A percentile compares a stretch with the other conserved stretches of the same genome.
These are phyloP conservation scores for Saccharum spontaneum DNA, from an alignment of 176 grass and related monocot genomes.

Conservation along the genomic window DNA sequence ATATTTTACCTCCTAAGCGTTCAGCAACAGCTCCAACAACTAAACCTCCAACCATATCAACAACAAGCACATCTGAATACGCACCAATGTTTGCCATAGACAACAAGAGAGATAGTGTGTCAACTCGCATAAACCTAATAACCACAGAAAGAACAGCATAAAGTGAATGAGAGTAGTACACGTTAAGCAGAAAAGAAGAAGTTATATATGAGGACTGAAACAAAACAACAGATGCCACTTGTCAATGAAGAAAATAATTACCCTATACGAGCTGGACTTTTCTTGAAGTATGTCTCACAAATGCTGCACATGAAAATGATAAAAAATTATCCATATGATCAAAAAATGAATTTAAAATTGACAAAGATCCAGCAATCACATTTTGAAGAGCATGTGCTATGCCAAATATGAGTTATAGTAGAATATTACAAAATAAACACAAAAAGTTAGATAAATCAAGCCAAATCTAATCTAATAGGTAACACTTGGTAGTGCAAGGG, in stretches of 20 bases:
- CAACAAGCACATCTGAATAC: slow-evolving; percentile 78
- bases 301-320: slow-evolving; percentile 59
- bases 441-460: neutral
- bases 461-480: neutral
- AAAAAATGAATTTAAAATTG: no score
- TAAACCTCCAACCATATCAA: slow-evolving; percentile 94
- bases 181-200: neutral
- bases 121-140: slow-evolving; percentile 90
- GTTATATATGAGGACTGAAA: slow-evolving; percentile 7
- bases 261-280: slow-evolving; percentile 82
- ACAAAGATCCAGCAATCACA: neutral
- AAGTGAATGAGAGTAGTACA: slow-evolving; percentile 14
- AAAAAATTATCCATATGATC: no score
- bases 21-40: slow-evolving; percentile 82
- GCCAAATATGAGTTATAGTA: neutral
- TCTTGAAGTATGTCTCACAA: slow-evolving; percentile 99
- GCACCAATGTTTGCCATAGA: slow-evolving; percentile 88
- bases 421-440: neutral
- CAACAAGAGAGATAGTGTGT: slow-evolving; percentile 79
- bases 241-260: slow-evolving; percentile 34
- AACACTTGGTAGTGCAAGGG: neutral
- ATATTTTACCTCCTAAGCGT: slow-evolving; percentile 74
- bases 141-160: slow-evolving; percentile 24
- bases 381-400: neutral
- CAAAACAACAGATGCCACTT: neutral